Conservation (phyloP, 208 protist species). For the Acanthamoeba healyi region DNA sequence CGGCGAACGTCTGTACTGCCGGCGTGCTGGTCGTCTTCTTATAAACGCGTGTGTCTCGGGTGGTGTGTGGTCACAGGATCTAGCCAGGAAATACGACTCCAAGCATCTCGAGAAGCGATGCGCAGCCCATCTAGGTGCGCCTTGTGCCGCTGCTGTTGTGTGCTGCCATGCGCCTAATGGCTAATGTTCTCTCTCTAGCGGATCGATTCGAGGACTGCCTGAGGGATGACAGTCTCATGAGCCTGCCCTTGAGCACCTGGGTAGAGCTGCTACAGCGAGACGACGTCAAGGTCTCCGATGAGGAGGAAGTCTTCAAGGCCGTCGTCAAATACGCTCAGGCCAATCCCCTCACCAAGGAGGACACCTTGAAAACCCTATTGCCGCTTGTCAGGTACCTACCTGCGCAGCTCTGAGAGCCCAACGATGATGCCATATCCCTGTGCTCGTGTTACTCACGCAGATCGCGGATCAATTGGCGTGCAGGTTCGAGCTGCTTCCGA, state of each 20-base stretch:
- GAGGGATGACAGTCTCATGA: neutral
- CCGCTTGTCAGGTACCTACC: neutral
- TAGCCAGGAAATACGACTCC: neutral
- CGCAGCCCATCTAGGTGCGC: constrained; percentile 3
- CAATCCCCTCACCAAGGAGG: neutral
- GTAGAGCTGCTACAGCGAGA: constrained; percentile 1
- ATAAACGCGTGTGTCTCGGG: no score
- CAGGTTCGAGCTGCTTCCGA: constrained; percentile 7
- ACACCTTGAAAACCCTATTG: neutral
- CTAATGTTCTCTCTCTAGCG: neutral
- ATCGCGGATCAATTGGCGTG: no score
- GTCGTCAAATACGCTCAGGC: constrained; percentile 1
- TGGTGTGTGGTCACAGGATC: neutral
- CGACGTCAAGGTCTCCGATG: constrained; percentile 6
- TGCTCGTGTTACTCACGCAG: no score
- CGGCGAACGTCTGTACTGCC: no score
- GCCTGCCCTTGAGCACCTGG: constrained; percentile 22
- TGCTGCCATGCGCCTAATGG: no score
- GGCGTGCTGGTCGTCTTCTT: no score
- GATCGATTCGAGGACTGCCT: constrained; percentile 44
- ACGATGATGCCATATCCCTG: no score
- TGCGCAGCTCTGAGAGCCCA: no score
- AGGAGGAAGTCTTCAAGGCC: constrained; percentile 63
- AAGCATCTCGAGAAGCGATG: constrained; percentile 26
- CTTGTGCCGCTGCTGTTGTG: no score